Evolutionary conservation across 192 early-diverging fungal genomes (phyloP).

Genomic region (Entrophospora sp.): DNA sequence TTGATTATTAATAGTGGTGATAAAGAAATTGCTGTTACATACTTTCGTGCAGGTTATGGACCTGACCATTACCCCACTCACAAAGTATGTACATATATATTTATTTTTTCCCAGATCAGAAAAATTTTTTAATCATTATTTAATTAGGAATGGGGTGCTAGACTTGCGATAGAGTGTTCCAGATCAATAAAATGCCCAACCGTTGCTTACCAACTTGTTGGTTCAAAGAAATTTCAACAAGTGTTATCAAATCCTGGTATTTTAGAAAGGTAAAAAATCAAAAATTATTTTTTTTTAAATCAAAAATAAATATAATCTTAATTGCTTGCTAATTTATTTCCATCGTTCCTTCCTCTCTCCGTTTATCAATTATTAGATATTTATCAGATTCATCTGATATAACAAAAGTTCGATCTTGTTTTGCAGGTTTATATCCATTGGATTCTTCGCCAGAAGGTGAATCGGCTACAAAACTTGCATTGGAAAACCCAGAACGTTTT

Average conservation of each 20-base stretch:
- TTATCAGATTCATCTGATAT: slow-evolving; percentile 36
- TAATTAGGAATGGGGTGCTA: slow-evolving; percentile 81
- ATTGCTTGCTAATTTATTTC: too few species aligned
- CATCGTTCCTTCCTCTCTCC: too few species aligned
- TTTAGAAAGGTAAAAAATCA: slow-evolving; percentile 62
- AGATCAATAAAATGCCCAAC: slow-evolving; percentile 81
- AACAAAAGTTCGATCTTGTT: slow-evolving; percentile 53
- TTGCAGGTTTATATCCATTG: slow-evolving; percentile 87
- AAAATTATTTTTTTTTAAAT: background rate
- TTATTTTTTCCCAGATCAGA: too few species aligned
- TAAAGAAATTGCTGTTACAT: slow-evolving; percentile 75
- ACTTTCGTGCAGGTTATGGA: slow-evolving; percentile 86
- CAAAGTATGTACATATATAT: slow-evolving; percentile 48
- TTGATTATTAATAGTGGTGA: slow-evolving; percentile 45
- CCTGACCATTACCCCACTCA: slow-evolving; percentile 78
- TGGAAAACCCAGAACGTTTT: slow-evolving; percentile 55
- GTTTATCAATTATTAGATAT: too few species aligned
- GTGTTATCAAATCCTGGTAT: slow-evolving; percentile 71
- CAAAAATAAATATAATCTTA: background rate
- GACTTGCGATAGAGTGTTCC: slow-evolving; percentile 76
- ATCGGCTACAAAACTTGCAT: slow-evolving; percentile 54
- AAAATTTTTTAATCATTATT: background rate
- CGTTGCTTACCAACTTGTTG: slow-evolving; percentile 83
- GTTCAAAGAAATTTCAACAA: slow-evolving; percentile 96
- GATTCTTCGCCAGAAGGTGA: slow-evolving; percentile 59